These are phyloP conservation scores for Ammopiptanthus mongolicus DNA, from an alignment of 306 rosid species.

Conservation along the genomic window DNA sequence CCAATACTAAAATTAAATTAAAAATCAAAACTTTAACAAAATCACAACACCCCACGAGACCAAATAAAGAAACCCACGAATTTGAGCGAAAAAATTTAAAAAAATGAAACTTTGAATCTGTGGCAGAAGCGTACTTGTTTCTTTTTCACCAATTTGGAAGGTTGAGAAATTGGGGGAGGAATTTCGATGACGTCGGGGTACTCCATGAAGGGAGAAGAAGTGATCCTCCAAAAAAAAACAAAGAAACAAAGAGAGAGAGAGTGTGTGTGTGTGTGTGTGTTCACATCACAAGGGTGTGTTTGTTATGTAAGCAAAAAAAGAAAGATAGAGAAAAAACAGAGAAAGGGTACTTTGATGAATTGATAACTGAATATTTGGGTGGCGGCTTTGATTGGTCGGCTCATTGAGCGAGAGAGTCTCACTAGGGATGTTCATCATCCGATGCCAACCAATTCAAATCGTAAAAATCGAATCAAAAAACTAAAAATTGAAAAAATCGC, in stretches of 20 bases:
- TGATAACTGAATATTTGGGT: too few relatives aligned
- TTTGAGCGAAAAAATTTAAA: neutral
- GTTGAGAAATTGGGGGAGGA: conserved; percentile 35
- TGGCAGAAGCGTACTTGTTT: conserved; percentile 40
- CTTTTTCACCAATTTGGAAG: conserved; percentile 23
- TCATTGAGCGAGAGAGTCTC: too few relatives aligned
- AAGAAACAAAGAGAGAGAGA: neutral
- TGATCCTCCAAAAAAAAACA: neutral
- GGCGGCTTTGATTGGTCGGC: too few relatives aligned
- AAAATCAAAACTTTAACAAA: conserved; percentile 15
- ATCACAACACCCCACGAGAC: neutral
- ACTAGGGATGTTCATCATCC: too few relatives aligned
- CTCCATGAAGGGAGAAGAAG: conserved; percentile 37
- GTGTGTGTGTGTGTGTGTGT: neutral
- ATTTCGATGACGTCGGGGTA: conserved; percentile 53
- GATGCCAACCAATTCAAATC: too few relatives aligned
- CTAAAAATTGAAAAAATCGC: too few relatives aligned
- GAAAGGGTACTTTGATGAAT: too few relatives aligned
- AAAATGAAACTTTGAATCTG: neutral
- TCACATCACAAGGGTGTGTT: too few relatives aligned
- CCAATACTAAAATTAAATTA: neutral
- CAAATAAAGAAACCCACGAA: neutral
- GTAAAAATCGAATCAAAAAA: too few relatives aligned
- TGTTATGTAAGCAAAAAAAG: too few relatives aligned
- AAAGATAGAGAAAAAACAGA: too few relatives aligned